Percentiles rank a stretch among this genome's conserved stretches.
These are phyloP conservation scores for Lotmaria passim DNA, from an alignment of 208 protist genomes.

Conservation along the genomic window DNA sequence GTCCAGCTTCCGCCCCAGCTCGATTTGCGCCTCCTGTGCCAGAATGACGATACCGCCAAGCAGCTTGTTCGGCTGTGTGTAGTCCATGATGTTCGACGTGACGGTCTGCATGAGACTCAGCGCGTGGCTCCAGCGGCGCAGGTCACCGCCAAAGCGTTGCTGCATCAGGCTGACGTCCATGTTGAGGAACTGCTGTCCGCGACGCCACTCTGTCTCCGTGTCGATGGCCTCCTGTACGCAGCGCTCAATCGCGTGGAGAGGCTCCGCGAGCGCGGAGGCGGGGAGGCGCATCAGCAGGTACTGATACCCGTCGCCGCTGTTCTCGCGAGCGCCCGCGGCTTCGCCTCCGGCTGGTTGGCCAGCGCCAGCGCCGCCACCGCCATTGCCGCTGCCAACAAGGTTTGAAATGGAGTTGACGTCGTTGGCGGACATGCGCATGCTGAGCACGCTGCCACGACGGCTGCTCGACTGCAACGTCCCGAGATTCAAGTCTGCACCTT, in stretches of 20 bases:
- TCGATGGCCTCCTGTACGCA: slow-evolving; percentile 75
- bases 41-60: slow-evolving; percentile 86
- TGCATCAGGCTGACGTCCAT: slow-evolving; percentile 84
- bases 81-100: slow-evolving; percentile 79
- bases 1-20: slow-evolving; percentile 84
- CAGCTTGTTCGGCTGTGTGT: slow-evolving; percentile 86
- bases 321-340: background rate
- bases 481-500: background rate
- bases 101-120: slow-evolving; percentile 73
- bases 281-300: slow-evolving; percentile 62
- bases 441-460: slow-evolving; percentile 12
- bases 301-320: slow-evolving; percentile 45
- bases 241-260: slow-evolving; percentile 79
- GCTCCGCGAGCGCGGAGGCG: slow-evolving; percentile 53
- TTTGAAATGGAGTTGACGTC: slow-evolving; percentile 4
- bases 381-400: slow-evolving; percentile 1
- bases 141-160: slow-evolving; percentile 78
- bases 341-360: background rate
- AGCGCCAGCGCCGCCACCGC: background rate
- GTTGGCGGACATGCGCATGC: slow-evolving; percentile 1
- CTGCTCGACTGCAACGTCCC: slow-evolving; percentile 16
- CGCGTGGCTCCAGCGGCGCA: slow-evolving; percentile 72
- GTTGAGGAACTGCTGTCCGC: slow-evolving; percentile 86
- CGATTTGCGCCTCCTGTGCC: slow-evolving; percentile 84
- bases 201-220: slow-evolving; percentile 82